Evolutionary conservation across 768 basidiomycete genomes (phyloP).

Genomic region (Candolleomyces eurysporus): DNA sequence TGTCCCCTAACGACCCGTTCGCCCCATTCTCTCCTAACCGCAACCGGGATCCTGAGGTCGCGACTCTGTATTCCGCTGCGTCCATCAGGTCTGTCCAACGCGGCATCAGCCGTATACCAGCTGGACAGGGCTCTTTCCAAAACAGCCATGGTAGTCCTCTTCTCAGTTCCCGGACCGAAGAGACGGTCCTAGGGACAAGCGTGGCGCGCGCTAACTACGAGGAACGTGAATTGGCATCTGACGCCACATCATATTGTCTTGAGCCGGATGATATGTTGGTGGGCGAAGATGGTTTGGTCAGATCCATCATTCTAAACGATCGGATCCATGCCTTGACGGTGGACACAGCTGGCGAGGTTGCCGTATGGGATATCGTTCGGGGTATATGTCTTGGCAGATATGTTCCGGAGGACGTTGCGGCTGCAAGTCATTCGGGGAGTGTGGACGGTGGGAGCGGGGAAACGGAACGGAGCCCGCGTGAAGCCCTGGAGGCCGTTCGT

Average conservation of each 20-base stretch:
- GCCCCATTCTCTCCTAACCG: slow-evolving; percentile 38
- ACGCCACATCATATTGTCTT: slow-evolving; percentile 57
- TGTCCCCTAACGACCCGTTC: slow-evolving; percentile 66
- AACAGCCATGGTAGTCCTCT: slow-evolving; percentile 17
- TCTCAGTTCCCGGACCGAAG: slow-evolving; percentile 29
- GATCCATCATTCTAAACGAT: slow-evolving; percentile 82
- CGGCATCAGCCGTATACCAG: slow-evolving; percentile 19
- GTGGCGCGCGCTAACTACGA: slow-evolving; percentile 55
- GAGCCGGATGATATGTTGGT: slow-evolving; percentile 68
- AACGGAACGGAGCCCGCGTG: slow-evolving; percentile 65
- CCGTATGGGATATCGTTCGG: slow-evolving; percentile 89
- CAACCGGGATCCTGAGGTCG: slow-evolving; percentile 69
- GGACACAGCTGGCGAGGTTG: slow-evolving; percentile 84
- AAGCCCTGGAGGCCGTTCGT: slow-evolving; percentile 82
- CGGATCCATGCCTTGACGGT: slow-evolving; percentile 88
- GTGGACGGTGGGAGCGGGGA: slow-evolving; percentile 37
- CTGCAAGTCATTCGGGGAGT: slow-evolving; percentile 51
- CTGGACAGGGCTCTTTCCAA: slow-evolving; percentile 26
- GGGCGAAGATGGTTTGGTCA: slow-evolving; percentile 81
- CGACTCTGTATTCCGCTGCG: slow-evolving; percentile 84
- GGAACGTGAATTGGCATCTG: slow-evolving; percentile 75
- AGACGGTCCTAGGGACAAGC: slow-evolving; percentile 29
- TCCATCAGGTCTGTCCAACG: slow-evolving; percentile 64
- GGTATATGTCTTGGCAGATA: slow-evolving; percentile 75
- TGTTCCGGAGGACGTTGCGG: slow-evolving; percentile 60